phyloP scores from a whole-genome alignment of 108 stramenopile genomes.

The Fistulifera solaris region DNA sequence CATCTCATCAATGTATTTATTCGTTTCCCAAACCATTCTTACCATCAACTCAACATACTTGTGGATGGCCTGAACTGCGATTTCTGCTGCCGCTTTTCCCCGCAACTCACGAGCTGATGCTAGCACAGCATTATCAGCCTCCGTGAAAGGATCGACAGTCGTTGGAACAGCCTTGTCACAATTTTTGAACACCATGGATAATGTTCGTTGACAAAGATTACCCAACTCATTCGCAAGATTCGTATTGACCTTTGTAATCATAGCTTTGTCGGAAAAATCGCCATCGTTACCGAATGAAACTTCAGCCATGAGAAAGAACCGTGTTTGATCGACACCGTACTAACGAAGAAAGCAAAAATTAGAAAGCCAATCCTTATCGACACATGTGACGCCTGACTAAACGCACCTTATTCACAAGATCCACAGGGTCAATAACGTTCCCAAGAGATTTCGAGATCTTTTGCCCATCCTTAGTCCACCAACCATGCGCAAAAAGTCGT shows the following conservation, averaged over 20 bases:
- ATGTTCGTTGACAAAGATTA: conserved; percentile 84
- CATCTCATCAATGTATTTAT: conserved; percentile 83
- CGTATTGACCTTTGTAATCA: conserved; percentile 78
- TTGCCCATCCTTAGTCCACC: conserved; percentile 97
- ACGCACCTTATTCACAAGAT: conserved; percentile 66
- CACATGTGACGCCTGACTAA: background rate
- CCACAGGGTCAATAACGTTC: conserved; percentile 91
- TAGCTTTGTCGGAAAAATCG: conserved; percentile 81
- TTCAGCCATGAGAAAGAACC: conserved; percentile 90
- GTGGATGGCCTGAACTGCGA: conserved; percentile 69
- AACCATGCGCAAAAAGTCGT: conserved; percentile 93
- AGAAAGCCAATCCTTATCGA: background rate
- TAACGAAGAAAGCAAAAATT: background rate
- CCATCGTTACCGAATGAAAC: conserved; percentile 88
- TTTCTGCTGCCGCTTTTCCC: conserved; percentile 34
- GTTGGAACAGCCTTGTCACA: conserved; percentile 64
- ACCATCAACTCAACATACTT: conserved; percentile 72
- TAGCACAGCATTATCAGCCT: conserved; percentile 64
- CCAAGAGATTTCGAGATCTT: conserved; percentile 93
- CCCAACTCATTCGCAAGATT: conserved; percentile 91
- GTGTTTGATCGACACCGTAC: conserved; percentile 88
- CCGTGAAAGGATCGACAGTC: conserved; percentile 31
- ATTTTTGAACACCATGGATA: conserved; percentile 86
- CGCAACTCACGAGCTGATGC: conserved; percentile 39
- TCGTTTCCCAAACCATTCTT: conserved; percentile 79